phyloP scores from a whole-genome alignment of 495 filamentous ascomycete species.

The Lasiosphaeria miniovina region DNA sequence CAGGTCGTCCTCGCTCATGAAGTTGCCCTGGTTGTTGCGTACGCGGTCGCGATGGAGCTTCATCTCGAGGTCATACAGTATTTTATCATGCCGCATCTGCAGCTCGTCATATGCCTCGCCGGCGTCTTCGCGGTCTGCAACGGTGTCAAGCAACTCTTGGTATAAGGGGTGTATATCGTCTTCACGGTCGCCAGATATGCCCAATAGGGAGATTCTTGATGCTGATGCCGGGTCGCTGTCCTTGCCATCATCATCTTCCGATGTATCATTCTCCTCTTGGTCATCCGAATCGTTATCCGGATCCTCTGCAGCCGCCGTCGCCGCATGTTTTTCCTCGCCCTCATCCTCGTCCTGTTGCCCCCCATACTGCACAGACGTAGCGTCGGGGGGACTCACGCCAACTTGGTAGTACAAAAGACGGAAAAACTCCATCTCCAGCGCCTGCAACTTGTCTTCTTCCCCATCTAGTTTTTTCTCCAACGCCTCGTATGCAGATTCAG shows the following conservation, averaged over 20 bases:
- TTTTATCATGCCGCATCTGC: slow-evolving; percentile 20
- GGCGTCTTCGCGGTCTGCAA: slow-evolving; percentile 26
- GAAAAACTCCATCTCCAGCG: slow-evolving; percentile 23
- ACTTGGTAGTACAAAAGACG: slow-evolving; percentile 6
- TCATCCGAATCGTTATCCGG: neutral
- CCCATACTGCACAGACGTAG: neutral
- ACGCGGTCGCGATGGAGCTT: slow-evolving; percentile 23
- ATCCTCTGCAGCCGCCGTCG: neutral
- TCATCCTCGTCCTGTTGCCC: slow-evolving; percentile 16
- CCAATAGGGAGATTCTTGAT: slow-evolving; percentile 23
- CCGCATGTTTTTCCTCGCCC: neutral
- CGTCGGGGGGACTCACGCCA: neutral
- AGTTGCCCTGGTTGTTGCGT: slow-evolving; percentile 20
- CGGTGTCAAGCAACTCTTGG: slow-evolving; percentile 23
- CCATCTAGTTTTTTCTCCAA: slow-evolving; percentile 22
- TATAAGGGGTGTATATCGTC: slow-evolving; percentile 36
- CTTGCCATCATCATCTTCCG: slow-evolving; percentile 19
- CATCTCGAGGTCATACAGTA: slow-evolving; percentile 27
- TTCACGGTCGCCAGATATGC: slow-evolving; percentile 24
- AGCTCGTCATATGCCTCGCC: slow-evolving; percentile 30
- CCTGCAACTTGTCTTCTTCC: slow-evolving; percentile 20
- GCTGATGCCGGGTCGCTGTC: slow-evolving; percentile 18
- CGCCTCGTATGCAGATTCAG: slow-evolving; percentile 22
- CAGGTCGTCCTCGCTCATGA: slow-evolving; percentile 28
- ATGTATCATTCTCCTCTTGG: slow-evolving; percentile 7